These are phyloP conservation scores for Pascua sp. DNA, from an alignment of 1,284 basidiomycete genomes.

Conservation along the genomic window DNA sequence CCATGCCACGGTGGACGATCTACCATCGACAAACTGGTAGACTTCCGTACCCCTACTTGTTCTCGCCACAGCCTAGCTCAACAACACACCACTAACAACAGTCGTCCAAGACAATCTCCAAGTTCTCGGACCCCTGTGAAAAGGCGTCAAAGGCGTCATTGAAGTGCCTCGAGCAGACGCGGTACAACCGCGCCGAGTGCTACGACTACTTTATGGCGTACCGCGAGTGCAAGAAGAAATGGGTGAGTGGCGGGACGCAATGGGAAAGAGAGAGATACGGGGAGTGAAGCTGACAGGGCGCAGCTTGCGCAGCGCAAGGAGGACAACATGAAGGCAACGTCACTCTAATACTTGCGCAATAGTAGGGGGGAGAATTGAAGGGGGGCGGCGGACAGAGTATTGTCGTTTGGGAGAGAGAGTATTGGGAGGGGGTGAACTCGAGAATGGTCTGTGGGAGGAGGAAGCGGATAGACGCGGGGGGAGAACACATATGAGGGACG, in stretches of 20 bases:
- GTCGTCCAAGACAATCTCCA: conserved; percentile 4
- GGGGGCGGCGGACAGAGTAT: no score
- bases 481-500: no score
- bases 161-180: conserved; percentile 46
- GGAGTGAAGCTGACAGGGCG: background rate
- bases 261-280: conserved; percentile 1
- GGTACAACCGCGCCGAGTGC: conserved; percentile 49
- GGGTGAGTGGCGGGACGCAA: conserved; percentile 26
- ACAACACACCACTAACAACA: background rate
- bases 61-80: background rate
- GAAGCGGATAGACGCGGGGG: no score
- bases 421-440: no score
- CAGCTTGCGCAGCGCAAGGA: conserved; percentile 11
- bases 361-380: background rate
- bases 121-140: conserved; percentile 48
- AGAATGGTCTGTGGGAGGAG: no score
- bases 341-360: background rate
- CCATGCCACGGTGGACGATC: no score
- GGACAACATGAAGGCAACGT: background rate
- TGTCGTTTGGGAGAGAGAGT: no score
- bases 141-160: conserved; percentile 45
- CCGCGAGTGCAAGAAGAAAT: conserved; percentile 48
- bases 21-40: no score
- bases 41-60: no score
- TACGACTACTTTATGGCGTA: conserved; percentile 49